Conservation (phyloP, 495 filamentous ascomycete genomes). For the Tuber indicum region DNA sequence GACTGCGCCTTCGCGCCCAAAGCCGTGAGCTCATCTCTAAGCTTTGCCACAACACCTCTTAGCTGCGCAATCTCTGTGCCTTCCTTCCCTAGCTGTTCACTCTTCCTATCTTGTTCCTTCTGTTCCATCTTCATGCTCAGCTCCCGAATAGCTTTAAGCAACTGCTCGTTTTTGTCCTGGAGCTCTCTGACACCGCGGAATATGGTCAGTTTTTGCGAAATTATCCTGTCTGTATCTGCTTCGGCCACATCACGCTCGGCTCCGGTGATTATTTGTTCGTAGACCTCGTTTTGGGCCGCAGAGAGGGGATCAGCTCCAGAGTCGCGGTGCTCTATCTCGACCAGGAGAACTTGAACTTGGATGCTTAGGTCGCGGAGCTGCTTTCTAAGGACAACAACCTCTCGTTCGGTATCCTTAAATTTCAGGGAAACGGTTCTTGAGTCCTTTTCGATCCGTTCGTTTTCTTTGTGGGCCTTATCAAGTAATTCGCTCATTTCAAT, state of each 20-base stretch:
- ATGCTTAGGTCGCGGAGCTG: constrained; percentile 84
- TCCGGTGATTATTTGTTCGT: constrained; percentile 65
- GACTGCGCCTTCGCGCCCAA: constrained; percentile 70
- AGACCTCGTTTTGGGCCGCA: constrained; percentile 52
- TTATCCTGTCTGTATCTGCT: constrained; percentile 75
- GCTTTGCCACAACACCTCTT: constrained; percentile 40
- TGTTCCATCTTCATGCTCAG: constrained; percentile 86
- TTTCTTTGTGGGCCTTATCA: constrained; percentile 56
- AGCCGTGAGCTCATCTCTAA: constrained; percentile 66
- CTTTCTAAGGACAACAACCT: constrained; percentile 72
- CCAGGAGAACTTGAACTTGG: constrained; percentile 79
- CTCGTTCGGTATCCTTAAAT: constrained; percentile 61
- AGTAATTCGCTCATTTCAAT: constrained; percentile 67
- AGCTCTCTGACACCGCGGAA: constrained; percentile 80
- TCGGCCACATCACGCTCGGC: constrained; percentile 62
- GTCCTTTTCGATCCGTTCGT: constrained; percentile 54
- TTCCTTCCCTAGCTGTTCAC: constrained; percentile 65
- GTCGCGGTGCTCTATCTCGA: constrained; percentile 71
- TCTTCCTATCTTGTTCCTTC: constrained; percentile 67
- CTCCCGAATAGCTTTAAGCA: constrained; percentile 72
- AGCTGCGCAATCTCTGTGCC: constrained; percentile 53
- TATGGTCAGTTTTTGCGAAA: constrained; percentile 70
- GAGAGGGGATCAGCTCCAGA: constrained; percentile 68
- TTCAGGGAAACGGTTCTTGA: constrained; percentile 67
- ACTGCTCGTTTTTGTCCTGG: constrained; percentile 78